These are phyloP conservation scores for Starmerella kuoi DNA, from an alignment of 805 yeast species.

Conservation along the genomic window DNA sequence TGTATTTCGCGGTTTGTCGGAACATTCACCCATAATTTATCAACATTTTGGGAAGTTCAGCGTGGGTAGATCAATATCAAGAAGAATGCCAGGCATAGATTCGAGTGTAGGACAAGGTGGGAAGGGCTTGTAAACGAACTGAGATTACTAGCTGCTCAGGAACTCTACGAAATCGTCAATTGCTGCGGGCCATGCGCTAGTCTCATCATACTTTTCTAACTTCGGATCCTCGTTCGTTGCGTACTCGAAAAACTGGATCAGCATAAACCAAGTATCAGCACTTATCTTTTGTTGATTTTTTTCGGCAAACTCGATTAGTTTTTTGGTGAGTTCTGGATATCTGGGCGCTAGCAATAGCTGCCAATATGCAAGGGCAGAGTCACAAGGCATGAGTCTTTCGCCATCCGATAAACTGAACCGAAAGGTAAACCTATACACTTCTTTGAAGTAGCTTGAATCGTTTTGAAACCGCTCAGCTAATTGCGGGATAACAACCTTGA, in stretches of 20 bases:
- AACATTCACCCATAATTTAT: too few species aligned
- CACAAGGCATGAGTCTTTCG: slow-evolving; percentile 44
- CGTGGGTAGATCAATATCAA: too few species aligned
- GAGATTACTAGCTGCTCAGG: too few species aligned
- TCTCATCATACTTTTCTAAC: slow-evolving; percentile 54
- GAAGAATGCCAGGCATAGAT: too few species aligned
- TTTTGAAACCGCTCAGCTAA: slow-evolving; percentile 29
- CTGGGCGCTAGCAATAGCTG: slow-evolving; percentile 43
- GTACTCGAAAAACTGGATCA: slow-evolving; percentile 46
- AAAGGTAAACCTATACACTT: slow-evolving; percentile 62
- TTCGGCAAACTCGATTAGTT: slow-evolving; percentile 47
- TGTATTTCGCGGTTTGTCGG: too few species aligned
- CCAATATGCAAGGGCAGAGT: slow-evolving; percentile 70
- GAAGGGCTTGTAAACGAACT: too few species aligned
- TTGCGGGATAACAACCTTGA: slow-evolving; percentile 25
- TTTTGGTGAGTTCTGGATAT: slow-evolving; percentile 20
- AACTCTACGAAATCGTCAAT: slow-evolving; percentile 65
- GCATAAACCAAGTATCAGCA: slow-evolving; percentile 79
- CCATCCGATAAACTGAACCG: slow-evolving; percentile 48
- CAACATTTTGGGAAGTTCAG: too few species aligned
- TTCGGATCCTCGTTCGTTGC: slow-evolving; percentile 37
- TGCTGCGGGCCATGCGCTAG: slow-evolving; percentile 84
- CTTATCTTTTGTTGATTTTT: slow-evolving; percentile 35
- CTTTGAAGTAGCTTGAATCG: slow-evolving; percentile 37
- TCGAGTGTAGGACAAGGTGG: too few species aligned